These are phyloP conservation scores for Nematocida minor DNA, from an alignment of 371 early-diverging fungal species.

Conservation along the genomic window DNA sequence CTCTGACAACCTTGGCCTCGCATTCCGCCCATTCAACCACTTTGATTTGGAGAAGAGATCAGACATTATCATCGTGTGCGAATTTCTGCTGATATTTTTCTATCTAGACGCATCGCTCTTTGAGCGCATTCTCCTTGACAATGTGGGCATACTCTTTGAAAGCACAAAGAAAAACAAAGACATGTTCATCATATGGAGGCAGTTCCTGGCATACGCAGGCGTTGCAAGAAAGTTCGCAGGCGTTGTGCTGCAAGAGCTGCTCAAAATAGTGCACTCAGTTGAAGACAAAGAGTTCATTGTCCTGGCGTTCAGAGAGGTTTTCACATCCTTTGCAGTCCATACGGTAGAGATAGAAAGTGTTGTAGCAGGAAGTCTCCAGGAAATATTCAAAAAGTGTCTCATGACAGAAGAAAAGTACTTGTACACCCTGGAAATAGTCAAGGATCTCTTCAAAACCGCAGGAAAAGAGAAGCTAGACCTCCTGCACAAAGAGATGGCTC, in stretches of 20 bases:
- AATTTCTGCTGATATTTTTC: slow-evolving; percentile 50
- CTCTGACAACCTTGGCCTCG: slow-evolving; percentile 15
- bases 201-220: slow-evolving; percentile 48
- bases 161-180: slow-evolving; percentile 42
- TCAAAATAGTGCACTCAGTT: slow-evolving; percentile 5
- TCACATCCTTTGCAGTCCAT: slow-evolving; percentile 46
- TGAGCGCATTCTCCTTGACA: slow-evolving; percentile 31
- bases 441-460: slow-evolving; percentile 40
- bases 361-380: neutral
- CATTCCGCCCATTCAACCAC: slow-evolving; percentile 13
- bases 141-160: slow-evolving; percentile 21
- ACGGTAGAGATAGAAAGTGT: slow-evolving; percentile 48
- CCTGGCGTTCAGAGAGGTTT: slow-evolving; percentile 34
- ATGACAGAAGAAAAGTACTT: neutral
- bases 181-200: slow-evolving; percentile 50
- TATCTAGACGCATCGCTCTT: slow-evolving; percentile 41
- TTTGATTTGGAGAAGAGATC: slow-evolving; percentile 39
- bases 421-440: slow-evolving; percentile 45
- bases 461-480: slow-evolving; percentile 39
- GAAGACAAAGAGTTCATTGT: slow-evolving; percentile 36
- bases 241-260: slow-evolving; percentile 22
- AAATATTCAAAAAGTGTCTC: slow-evolving; percentile 27
- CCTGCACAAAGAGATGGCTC: slow-evolving; percentile 49
- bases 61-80: slow-evolving; percentile 49
- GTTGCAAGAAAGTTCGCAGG: slow-evolving; percentile 40